phyloP scores from a whole-genome alignment of 2,329 filamentous ascomycete species.

The Penicillium sp. region DNA sequence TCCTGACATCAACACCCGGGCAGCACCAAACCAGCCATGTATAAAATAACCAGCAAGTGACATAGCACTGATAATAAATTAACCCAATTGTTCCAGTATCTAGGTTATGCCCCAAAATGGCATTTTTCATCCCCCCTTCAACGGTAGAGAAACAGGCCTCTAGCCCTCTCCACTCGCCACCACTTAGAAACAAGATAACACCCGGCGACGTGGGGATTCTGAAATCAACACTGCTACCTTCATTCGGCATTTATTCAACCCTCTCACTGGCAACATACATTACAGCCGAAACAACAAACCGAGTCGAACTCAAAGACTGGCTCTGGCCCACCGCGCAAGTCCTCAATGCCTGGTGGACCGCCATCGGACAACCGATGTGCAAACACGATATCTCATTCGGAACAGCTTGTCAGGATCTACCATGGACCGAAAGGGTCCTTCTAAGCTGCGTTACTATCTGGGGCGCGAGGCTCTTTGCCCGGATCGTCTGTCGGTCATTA shows the following conservation, averaged over 20 bases:
- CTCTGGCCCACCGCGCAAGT: conserved; percentile 57
- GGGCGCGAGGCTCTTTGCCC: conserved; percentile 57
- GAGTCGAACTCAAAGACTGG: conserved; percentile 61
- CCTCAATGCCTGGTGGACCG: conserved; percentile 60
- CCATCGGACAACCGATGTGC: conserved; percentile 52
- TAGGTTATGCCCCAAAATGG: not conserved
- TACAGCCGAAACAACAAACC: conserved; percentile 51
- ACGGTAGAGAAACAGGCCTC: not conserved
- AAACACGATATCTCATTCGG: conserved; percentile 47
- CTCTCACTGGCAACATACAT: conserved; percentile 54
- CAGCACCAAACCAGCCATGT: not conserved
- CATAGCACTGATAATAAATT: not conserved
- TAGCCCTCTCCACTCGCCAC: not conserved
- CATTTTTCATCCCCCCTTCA: not conserved
- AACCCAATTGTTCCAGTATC: not conserved
- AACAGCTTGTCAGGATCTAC: conserved; percentile 48
- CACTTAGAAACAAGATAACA: conserved; percentile 7
- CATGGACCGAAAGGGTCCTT: conserved; percentile 56
- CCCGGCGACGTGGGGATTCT: conserved; percentile 50
- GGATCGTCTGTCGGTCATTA: conserved; percentile 50
- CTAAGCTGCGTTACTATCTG: conserved; percentile 57
- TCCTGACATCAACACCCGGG: conserved; percentile 15
- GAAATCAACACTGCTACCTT: conserved; percentile 54
- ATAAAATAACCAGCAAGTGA: not conserved
- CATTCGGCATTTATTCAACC: conserved; percentile 53